Percentiles rank a stretch among this genome's conserved stretches.
phyloP scores from a whole-genome alignment of 768 basidiomycete species.

The Leucocoprinus birnbaumii region DNA sequence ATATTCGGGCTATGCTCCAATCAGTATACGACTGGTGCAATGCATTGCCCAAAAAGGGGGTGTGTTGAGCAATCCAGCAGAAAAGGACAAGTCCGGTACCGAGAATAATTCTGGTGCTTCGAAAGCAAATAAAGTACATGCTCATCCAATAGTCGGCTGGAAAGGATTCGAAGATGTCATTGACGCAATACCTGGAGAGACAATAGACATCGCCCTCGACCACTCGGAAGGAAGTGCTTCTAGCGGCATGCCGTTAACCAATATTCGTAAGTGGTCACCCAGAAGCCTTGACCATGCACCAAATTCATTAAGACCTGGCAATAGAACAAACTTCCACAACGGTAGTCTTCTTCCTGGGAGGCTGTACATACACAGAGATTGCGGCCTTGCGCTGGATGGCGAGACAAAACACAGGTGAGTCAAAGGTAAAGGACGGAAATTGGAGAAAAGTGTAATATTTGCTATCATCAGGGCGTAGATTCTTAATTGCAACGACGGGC shows the following conservation, averaged over 20 bases:
- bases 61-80: slow-evolving; percentile 77
- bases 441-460: slow-evolving; percentile 4
- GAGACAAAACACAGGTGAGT: slow-evolving; percentile 74
- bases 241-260: slow-evolving; percentile 6
- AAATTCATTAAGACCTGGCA: background rate
- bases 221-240: slow-evolving; percentile 13
- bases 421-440: slow-evolving; percentile 14
- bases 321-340: slow-evolving; percentile 71
- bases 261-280: slow-evolving; percentile 10
- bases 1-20: slow-evolving; percentile 96
- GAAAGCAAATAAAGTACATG: slow-evolving; percentile 56
- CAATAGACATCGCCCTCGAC: slow-evolving; percentile 72
- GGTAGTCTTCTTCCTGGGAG: slow-evolving; percentile 94
- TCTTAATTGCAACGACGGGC: slow-evolving; percentile 89
- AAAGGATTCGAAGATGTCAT: slow-evolving; percentile 95
- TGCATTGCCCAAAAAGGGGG: slow-evolving; percentile 90
- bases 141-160: slow-evolving; percentile 94
- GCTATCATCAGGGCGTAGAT: slow-evolving; percentile 67
- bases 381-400: slow-evolving; percentile 92
- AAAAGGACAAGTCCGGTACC: slow-evolving; percentile 44
- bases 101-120: slow-evolving; percentile 36
- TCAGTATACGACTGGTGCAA: slow-evolving; percentile 89
- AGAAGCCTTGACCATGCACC: slow-evolving; percentile 23
- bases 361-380: slow-evolving; percentile 97
- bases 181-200: slow-evolving; percentile 78